These are phyloP conservation scores for Keithomyces neogunnii DNA, from an alignment of 2,329 filamentous ascomycete genomes.

Conservation along the genomic window DNA sequence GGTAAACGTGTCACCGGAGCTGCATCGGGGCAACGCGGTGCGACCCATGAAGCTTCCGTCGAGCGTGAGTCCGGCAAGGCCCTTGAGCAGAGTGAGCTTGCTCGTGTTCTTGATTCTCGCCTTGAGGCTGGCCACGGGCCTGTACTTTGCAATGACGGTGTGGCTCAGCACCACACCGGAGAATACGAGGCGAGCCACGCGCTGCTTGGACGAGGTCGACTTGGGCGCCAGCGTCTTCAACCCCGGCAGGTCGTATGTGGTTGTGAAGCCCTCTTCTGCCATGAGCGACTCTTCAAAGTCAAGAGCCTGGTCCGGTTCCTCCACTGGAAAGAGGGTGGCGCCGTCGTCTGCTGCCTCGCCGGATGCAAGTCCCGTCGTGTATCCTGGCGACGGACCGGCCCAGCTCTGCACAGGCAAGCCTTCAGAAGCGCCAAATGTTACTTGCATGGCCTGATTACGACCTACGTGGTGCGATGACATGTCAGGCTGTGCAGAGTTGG, in stretches of 20 bases:
- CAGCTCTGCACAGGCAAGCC: too few species aligned
- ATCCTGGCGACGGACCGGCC: too few species aligned
- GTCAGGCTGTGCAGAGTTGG: too few species aligned
- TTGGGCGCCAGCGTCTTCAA: slow-evolving; percentile 42
- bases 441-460: too few species aligned
- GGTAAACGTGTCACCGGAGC: slow-evolving; percentile 40
- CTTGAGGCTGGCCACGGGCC: slow-evolving; percentile 46
- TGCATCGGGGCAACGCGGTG: slow-evolving; percentile 42
- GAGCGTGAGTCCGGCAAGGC: slow-evolving; percentile 44
- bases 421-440: too few species aligned
- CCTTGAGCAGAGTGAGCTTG: slow-evolving; percentile 42
- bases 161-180: slow-evolving; percentile 39
- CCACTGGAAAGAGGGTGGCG: too few species aligned
- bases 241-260: slow-evolving; percentile 47
- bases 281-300: slow-evolving; percentile 32
- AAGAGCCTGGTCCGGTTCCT: not conserved
- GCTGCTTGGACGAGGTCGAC: slow-evolving; percentile 40
- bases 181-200: slow-evolving; percentile 42
- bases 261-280: slow-evolving; percentile 46
- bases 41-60: slow-evolving; percentile 51
- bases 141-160: slow-evolving; percentile 48
- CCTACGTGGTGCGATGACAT: too few species aligned
- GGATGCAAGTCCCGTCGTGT: not conserved
- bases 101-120: slow-evolving; percentile 43
- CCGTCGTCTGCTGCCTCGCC: not conserved